Conservation (phyloP, 441 rosid genomes). For the Syzygium syzygioides region DNA sequence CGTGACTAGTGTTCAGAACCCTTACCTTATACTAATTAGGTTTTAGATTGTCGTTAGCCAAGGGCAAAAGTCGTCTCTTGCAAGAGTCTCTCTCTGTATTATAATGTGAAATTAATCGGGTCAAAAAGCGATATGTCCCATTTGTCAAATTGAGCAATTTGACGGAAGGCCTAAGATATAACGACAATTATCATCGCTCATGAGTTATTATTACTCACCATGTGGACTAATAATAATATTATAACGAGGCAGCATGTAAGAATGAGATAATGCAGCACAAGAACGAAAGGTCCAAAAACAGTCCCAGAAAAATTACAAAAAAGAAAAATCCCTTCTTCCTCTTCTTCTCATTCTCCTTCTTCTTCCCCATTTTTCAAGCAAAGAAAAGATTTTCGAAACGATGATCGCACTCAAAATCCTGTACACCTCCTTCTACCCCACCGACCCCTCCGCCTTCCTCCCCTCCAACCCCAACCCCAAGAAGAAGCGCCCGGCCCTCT, state of each 20-base stretch:
- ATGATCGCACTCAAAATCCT: constrained; percentile 65
- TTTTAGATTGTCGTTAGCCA: neutral
- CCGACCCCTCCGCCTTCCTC: constrained; percentile 21
- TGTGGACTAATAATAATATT: neutral
- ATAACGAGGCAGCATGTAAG: too few relatives aligned
- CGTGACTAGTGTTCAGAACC: accelerated
- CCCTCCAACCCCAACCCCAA: constrained; percentile 11
- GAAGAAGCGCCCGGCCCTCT: constrained; percentile 27
- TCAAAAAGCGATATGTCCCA: neutral
- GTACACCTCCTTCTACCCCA: constrained; percentile 33
- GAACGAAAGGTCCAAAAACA: constrained; percentile 28
- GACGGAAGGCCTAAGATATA: neutral
- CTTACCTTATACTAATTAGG: neutral
- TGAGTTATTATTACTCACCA: neutral
- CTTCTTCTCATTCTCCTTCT: neutral
- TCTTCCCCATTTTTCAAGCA: neutral
- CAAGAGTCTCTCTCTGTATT: neutral
- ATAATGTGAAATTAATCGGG: too few relatives aligned
- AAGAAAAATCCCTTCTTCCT: neutral
- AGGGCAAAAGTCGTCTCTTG: neutral
- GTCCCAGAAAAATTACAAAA: neutral
- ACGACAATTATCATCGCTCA: neutral
- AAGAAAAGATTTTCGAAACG: neutral
- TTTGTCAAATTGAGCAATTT: neutral
- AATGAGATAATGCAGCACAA: neutral